Evolutionary conservation across 2,329 filamentous ascomycete genomes (phyloP).

Genomic region (Botrytis medusae): DNA sequence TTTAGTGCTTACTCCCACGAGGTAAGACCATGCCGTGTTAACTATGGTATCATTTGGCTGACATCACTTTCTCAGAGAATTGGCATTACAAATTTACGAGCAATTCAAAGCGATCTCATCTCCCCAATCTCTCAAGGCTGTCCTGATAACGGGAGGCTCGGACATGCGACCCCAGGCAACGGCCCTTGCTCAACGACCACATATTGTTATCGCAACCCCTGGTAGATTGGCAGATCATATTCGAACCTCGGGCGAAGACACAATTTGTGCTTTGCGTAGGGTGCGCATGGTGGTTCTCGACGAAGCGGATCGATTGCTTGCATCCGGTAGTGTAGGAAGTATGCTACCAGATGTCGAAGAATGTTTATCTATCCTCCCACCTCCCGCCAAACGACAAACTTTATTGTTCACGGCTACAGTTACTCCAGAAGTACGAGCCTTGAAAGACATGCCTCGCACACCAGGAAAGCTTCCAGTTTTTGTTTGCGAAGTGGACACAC

Average conservation of each 20-base stretch:
- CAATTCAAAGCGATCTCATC: slow-evolving; percentile 92
- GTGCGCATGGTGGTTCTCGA: slow-evolving; percentile 88
- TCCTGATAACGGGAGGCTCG: slow-evolving; percentile 87
- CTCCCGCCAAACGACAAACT: slow-evolving; percentile 79
- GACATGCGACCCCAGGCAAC: slow-evolving; percentile 93
- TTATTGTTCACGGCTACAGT: slow-evolving; percentile 95
- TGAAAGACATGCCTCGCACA: slow-evolving; percentile 74
- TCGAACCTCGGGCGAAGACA: slow-evolving; percentile 85
- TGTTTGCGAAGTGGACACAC: slow-evolving; percentile 83
- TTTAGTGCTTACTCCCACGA: slow-evolving; percentile 83
- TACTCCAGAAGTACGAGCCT: slow-evolving; percentile 83
- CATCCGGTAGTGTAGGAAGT: slow-evolving; percentile 51
- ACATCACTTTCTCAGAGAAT: slow-evolving; percentile 57
- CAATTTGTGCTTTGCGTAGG: slow-evolving; percentile 74
- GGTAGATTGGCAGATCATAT: slow-evolving; percentile 93
- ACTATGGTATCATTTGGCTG: slow-evolving; percentile 22
- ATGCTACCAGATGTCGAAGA: slow-evolving; percentile 25
- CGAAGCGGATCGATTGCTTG: slow-evolving; percentile 87
- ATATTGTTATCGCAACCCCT: slow-evolving; percentile 92
- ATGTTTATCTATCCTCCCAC: slow-evolving; percentile 70
- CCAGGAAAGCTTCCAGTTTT: slow-evolving; percentile 75
- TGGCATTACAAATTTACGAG: slow-evolving; percentile 94
- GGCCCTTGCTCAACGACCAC: slow-evolving; percentile 75
- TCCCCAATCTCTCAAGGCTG: slow-evolving; percentile 80
- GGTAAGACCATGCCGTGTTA: slow-evolving; percentile 45